Base-by-base conservation (phyloP, 495 filamentous ascomycete genomes). In the Penicillium antarcticum region DNA sequence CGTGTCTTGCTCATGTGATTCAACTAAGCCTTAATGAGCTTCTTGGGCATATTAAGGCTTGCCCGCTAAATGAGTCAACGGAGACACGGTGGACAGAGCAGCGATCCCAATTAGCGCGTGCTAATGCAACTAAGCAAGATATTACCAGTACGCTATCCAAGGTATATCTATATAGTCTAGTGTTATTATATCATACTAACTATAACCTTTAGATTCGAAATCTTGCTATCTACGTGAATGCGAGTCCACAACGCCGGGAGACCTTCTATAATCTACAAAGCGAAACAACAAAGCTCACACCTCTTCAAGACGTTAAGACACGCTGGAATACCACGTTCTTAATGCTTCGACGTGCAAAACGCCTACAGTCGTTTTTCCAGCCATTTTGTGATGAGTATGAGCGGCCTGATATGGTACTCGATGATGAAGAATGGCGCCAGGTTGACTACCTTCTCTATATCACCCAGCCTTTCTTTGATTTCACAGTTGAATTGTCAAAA, bases 11-110 rank as follows among this genome's bases (percentile, higher is more conserved):
- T 19, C 12, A 58, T 51, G 19, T 58, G 3, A 58, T 58, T 23
- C 19, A 58, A 19, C 51, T 53, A 11, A 53, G 51, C 35, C 33
- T 58, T 1, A 58, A 53, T 19, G 10, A 53, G 45, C 51, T 59
- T 43, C 45, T 59, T 55, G 18, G 24, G 13, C 11, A 26, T 45
- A 26, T 38, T 18, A 38, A 38, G 35, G 35, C 35, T 17, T 38
- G 16, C 35, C 35, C 35, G 35, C 35, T 38, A 5, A 38, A 38
- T 38, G 14, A 38, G 17, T 38, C 14, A 38, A 38, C 14, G 17
- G 36, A 38, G 36, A 38, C 16, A 10, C 1, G 16, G 17, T 38
- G 9, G 36, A 38, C 14, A 17, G 17, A 38, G 16, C 14, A 38
- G 4, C n/a, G 36, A 38, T 38, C 14, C 14, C 9, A 18, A 5